Evolutionary conservation across 768 basidiomycete genomes (phyloP), one percentile per base, ranked within the genome.

Genomic region (Asterophora lycoperdoides): DNA sequence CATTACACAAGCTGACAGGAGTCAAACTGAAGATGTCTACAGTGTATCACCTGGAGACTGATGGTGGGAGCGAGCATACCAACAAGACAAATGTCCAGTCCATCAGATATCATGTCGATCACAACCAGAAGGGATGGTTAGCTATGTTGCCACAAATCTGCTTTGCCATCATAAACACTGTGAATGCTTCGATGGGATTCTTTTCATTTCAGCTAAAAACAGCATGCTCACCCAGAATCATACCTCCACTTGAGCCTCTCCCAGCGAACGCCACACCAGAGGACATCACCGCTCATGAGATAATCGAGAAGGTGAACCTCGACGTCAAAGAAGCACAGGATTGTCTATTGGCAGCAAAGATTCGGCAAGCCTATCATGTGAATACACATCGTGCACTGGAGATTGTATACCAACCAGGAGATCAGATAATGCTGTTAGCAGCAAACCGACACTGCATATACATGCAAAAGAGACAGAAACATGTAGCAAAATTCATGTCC

Each of bases 401-500:
- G 14, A 39, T 49, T 5, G 5, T 20, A 0, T 71, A 64, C 52
- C 26, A 58, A 0, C 58, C 65, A 0, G 69, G 71, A 0, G 70
- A 76, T 36, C 17, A 28, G 0, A 71, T 77, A 1, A 55, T 71
- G 53, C 53, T 77, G 0, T 67, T 69, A 0, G 74, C 69, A 0
- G 35, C 53, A 8, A 54, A 75, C 38, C 56, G 62, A 0, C 56
- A 59, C 0, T 51, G 56, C 0, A 59, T 69, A 1, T 74, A 70
- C 51, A 63, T 61, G 30, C 15, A 57, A 1, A 45, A 53, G 13
- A 68, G 65, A 0, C 55, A 63, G 2, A 58, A 62, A 4, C 55
- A 62, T 0, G 69, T 68, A 0, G 70, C 69, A 0, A 77, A 78
- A 41, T 74, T 75, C 45, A 68, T 77, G 60, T 68, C 71, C 0